Conservation (phyloP, 306 rosid genomes). For the Pyrus betulifolia region DNA sequence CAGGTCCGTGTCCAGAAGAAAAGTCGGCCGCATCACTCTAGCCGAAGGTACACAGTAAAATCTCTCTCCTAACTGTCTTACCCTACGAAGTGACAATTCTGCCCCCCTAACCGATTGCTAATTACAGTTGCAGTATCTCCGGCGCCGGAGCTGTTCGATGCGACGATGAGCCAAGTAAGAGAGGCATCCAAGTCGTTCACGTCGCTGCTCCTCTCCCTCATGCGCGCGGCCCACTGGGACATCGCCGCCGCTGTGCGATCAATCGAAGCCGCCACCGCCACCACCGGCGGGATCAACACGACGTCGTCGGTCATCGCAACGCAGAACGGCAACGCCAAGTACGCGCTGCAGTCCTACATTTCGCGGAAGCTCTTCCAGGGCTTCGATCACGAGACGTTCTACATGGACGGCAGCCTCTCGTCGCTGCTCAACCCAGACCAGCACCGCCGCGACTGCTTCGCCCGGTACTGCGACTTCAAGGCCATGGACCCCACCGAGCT, state of each 20-base stretch:
- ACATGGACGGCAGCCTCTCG: slow-evolving; percentile 92
- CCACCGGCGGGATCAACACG: slow-evolving; percentile 17
- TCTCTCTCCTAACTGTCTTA: not conserved
- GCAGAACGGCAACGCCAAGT: slow-evolving; percentile 83
- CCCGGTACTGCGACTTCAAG: slow-evolving; percentile 79
- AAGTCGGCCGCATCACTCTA: slow-evolving; percentile 40
- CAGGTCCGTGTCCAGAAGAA: slow-evolving; percentile 56
- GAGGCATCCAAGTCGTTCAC: slow-evolving; percentile 80
- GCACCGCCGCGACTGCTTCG: slow-evolving; percentile 74
- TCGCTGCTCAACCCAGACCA: slow-evolving; percentile 87
- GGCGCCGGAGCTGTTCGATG: slow-evolving; percentile 61
- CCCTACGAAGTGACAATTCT: not conserved
- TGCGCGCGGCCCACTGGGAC: slow-evolving; percentile 96
- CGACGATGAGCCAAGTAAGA: slow-evolving; percentile 64
- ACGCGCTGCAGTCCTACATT: slow-evolving; percentile 79
- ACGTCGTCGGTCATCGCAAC: slow-evolving; percentile 31
- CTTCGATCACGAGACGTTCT: slow-evolving; percentile 88
- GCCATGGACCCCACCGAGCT: slow-evolving; percentile 90
- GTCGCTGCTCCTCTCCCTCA: slow-evolving; percentile 64
- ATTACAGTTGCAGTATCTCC: slow-evolving; percentile 54
- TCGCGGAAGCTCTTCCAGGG: slow-evolving; percentile 76
- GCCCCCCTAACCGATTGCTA: not conserved
- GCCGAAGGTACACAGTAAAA: slow-evolving; percentile 49
- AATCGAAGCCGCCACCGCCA: slow-evolving; percentile 74
- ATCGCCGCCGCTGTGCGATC: slow-evolving; percentile 90